Evolutionary conservation across 2,329 filamentous ascomycete genomes (phyloP).

Genomic region (Magnaporthiopsis incrustans): DNA sequence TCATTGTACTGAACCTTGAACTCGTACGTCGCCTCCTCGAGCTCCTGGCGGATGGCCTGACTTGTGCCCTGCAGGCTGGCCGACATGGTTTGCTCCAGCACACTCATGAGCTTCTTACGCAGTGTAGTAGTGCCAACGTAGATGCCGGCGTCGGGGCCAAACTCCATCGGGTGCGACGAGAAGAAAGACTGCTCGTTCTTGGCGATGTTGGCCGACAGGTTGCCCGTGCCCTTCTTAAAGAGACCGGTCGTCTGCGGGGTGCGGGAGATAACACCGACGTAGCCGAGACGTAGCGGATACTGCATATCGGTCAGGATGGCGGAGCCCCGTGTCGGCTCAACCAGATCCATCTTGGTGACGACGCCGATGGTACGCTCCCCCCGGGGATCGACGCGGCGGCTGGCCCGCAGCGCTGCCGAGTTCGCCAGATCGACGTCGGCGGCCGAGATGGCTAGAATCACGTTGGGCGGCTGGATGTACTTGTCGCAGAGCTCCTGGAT

Average conservation of each 20-base stretch:
- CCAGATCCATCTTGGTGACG: constrained; percentile 98
- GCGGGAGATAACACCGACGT: constrained; percentile 89
- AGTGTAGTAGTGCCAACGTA: constrained; percentile 77
- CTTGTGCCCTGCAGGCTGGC: constrained; percentile 81
- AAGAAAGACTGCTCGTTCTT: constrained; percentile 89
- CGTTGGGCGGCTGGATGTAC: constrained; percentile 92
- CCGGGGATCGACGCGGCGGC: constrained; percentile 82
- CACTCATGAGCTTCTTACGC: constrained; percentile 93
- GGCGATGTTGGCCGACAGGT: constrained; percentile 71
- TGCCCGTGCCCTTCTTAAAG: constrained; percentile 75
- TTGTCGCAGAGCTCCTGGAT: constrained; percentile 96
- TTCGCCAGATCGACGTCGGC: constrained; percentile 97
- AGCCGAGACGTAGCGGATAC: constrained; percentile 89
- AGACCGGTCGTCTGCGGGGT: constrained; percentile 63
- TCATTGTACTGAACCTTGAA: constrained; percentile 99
- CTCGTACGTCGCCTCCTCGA: constrained; percentile 95
- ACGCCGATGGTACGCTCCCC: constrained; percentile 96
- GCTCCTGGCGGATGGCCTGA: constrained; percentile 86
- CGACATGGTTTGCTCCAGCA: constrained; percentile 95
- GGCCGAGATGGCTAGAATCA: constrained; percentile 94
- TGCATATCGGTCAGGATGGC: constrained; percentile 80
- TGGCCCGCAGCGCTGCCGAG: constrained; percentile 84
- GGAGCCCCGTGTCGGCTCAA: constrained; percentile 72
- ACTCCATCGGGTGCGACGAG: constrained; percentile 71
- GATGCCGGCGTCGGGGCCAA: constrained; percentile 64